Evolutionary conservation across 805 yeast species (phyloP).

Genomic region (Myxozyma neotropica): DNA sequence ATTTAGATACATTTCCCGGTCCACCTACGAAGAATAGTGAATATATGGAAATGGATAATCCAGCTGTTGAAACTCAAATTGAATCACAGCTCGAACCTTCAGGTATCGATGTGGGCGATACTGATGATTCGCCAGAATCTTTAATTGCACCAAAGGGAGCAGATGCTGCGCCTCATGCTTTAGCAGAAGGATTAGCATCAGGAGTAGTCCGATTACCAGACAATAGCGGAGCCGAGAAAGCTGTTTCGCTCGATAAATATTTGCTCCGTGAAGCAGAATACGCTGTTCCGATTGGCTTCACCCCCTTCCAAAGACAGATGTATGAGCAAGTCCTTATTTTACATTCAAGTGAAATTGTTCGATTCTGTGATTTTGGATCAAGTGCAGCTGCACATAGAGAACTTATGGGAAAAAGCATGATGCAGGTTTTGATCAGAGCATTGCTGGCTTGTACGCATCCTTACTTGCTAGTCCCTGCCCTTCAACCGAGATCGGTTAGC

Average conservation of each 20-base stretch:
- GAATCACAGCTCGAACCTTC: neutral
- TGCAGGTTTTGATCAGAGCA: conserved; percentile 73
- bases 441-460: conserved; percentile 88
- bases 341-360: conserved; percentile 87
- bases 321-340: conserved; percentile 89
- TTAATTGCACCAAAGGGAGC: neutral
- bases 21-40: no score
- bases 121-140: conserved; percentile 1
- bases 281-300: conserved; percentile 78
- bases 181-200: conserved; percentile 26
- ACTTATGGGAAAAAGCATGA: conserved; percentile 69
- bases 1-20: no score
- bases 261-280: conserved; percentile 56
- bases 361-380: conserved; percentile 68
- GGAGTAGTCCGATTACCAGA: conserved; percentile 29
- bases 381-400: conserved; percentile 46
- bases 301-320: conserved; percentile 81
- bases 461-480: conserved; percentile 77
- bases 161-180: conserved; percentile 16
- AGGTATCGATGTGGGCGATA: neutral
- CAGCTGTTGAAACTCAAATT: neutral
- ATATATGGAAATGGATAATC: neutral
- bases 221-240: conserved; percentile 16
- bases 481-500: conserved; percentile 73
- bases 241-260: conserved; percentile 30